phyloP scores from a whole-genome alignment of 1,284 basidiomycete genomes.

The Neonothopanus nambi region DNA sequence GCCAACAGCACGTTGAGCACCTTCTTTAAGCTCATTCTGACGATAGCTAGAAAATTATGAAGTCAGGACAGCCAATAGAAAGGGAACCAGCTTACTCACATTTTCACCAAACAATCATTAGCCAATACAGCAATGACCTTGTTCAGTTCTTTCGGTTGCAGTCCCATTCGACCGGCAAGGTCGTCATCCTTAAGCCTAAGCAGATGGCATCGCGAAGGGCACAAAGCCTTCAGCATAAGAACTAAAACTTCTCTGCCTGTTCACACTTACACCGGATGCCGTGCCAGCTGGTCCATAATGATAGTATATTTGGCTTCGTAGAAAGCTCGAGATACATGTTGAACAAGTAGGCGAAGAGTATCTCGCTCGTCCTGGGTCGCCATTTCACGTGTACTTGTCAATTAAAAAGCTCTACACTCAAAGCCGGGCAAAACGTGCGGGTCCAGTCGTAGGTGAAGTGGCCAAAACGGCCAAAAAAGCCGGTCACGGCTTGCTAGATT shows the following conservation, averaged over 20 bases:
- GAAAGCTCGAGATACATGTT: constrained; percentile 91
- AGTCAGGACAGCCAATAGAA: constrained; percentile 7
- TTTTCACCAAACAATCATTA: constrained; percentile 81
- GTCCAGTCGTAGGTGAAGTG: neutral
- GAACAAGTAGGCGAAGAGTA: constrained; percentile 78
- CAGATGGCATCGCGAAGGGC: constrained; percentile 21
- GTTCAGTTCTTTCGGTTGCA: constrained; percentile 91
- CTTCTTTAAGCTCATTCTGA: constrained; percentile 84
- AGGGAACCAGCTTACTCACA: constrained; percentile 51
- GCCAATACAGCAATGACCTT: constrained; percentile 88
- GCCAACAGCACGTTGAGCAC: constrained; percentile 76
- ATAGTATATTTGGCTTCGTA: constrained; percentile 93
- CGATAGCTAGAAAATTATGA: constrained; percentile 55
- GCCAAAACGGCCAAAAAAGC: neutral
- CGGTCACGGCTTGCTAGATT: too few relatives aligned
- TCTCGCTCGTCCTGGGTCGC: constrained; percentile 76
- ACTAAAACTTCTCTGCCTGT: constrained; percentile 21
- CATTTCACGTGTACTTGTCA: constrained; percentile 36
- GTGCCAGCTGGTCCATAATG: constrained; percentile 90
- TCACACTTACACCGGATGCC: constrained; percentile 86
- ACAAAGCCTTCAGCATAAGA: constrained; percentile 22
- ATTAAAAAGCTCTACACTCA: neutral
- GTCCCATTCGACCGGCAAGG: constrained; percentile 82
- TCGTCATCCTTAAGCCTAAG: constrained; percentile 89
- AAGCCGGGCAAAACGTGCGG: neutral